Percentiles rank a stretch among this genome's conserved stretches.
Conservation (phyloP, 1,284 basidiomycete species). For the Paramarasmius palmivorus region DNA sequence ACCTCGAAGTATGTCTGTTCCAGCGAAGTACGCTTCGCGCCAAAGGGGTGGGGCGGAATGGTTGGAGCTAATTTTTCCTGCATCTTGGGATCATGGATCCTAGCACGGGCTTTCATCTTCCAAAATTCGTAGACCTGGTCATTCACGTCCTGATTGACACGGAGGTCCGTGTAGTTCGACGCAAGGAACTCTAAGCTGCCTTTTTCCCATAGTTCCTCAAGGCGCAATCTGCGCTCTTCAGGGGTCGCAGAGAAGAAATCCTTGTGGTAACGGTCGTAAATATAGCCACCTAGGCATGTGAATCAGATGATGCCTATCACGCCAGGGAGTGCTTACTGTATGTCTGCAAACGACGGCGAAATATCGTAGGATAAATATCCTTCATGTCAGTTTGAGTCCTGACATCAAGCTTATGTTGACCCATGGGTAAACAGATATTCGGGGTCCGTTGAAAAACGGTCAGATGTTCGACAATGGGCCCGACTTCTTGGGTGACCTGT, state of each 20-base stretch:
- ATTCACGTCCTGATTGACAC: constrained; percentile 17
- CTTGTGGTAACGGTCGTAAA: constrained; percentile 9
- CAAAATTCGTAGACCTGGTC: constrained; percentile 22
- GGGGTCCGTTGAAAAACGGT: constrained; percentile 28
- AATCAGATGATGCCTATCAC: background rate
- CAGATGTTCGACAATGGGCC: constrained; percentile 19
- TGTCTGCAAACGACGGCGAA: constrained; percentile 19
- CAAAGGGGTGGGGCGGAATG: constrained; percentile 21
- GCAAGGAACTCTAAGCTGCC: constrained; percentile 22
- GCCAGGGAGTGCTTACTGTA: constrained; percentile 4
- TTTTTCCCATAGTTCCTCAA: constrained; percentile 21
- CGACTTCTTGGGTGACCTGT: constrained; percentile 24
- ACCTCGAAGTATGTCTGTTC: constrained; percentile 24
- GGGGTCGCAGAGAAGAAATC: constrained; percentile 13
- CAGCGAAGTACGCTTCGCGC: constrained; percentile 18
- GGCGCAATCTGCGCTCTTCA: constrained; percentile 19
- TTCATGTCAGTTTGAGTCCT: constrained; percentile 17
- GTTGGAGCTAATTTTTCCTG: constrained; percentile 23
- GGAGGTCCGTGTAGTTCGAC: constrained; percentile 15
- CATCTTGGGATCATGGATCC: constrained; percentile 20
- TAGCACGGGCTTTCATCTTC: constrained; percentile 20
- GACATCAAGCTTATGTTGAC: constrained; percentile 15
- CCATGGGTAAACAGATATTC: constrained; percentile 22
- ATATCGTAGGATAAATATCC: constrained; percentile 17
- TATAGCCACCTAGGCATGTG: constrained; percentile 12